Percentiles rank a stretch among this genome's conserved stretches.
These are phyloP conservation scores for sunflower (Helianthus annuus) DNA, from an alignment of 129 eudicot species.

Conservation along the genomic window DNA sequence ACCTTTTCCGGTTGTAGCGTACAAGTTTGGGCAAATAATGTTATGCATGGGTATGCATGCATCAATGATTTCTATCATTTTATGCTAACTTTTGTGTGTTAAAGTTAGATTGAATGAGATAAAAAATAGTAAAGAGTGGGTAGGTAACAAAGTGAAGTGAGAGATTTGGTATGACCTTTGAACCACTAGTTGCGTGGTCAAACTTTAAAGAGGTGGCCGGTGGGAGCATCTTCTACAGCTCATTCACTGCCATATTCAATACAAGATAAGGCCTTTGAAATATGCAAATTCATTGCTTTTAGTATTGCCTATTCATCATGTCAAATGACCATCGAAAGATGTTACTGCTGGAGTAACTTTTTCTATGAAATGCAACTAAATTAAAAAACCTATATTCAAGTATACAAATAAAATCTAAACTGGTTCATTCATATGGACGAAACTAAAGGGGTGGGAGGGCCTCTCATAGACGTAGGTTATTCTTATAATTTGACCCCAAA, in stretches of 20 bases:
- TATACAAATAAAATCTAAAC: too few relatives aligned
- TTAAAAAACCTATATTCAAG: too few relatives aligned
- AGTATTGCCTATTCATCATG: slow-evolving; percentile 21
- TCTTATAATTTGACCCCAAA: too few relatives aligned
- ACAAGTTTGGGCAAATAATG: slow-evolving; percentile 11
- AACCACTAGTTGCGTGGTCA: slow-evolving; percentile 53
- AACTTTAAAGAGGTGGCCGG: slow-evolving; percentile 16
- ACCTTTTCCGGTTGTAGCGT: slow-evolving; percentile 14
- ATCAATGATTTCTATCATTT: slow-evolving; percentile 12
- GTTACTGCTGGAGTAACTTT: too few relatives aligned
- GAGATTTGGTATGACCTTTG: slow-evolving; percentile 17
- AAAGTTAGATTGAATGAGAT: slow-evolving; percentile 9
- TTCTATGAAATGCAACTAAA: too few relatives aligned
- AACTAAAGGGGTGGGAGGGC: too few relatives aligned
- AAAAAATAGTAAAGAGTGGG: slow-evolving; percentile 9
- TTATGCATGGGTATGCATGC: background rate
- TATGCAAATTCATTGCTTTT: slow-evolving; percentile 19
- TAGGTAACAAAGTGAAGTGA: slow-evolving; percentile 20
- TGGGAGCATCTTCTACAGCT: slow-evolving; percentile 56
- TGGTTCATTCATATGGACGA: too few relatives aligned
- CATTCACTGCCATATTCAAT: slow-evolving; percentile 37
- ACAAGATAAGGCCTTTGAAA: slow-evolving; percentile 37
- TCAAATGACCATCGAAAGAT: slow-evolving; percentile 17
- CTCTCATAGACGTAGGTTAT: too few relatives aligned
- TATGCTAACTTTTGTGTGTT: slow-evolving; percentile 23